A percentile compares a stretch with the other conserved stretches of the same genome.
phyloP scores from a whole-genome alignment of 2,329 filamentous ascomycete genomes.

The Botryotinia calthae region DNA sequence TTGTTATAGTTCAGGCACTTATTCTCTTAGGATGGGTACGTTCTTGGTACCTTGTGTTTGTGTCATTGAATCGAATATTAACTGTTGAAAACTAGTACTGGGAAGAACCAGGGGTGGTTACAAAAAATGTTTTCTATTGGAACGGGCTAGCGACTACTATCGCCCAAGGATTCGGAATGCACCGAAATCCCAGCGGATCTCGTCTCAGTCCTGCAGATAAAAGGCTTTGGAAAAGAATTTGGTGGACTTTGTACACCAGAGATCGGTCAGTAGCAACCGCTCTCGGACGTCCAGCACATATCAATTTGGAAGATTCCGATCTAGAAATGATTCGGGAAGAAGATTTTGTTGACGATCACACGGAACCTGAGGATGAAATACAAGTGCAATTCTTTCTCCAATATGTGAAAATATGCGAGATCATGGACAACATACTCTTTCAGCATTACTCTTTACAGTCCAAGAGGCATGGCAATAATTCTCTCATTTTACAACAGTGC shows the following conservation, averaged over 20 bases:
- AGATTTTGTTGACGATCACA: conserved; percentile 85
- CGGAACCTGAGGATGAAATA: conserved; percentile 17
- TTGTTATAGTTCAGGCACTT: conserved; percentile 92
- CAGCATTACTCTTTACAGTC: conserved; percentile 96
- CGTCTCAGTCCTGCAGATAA: conserved; percentile 91
- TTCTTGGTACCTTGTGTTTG: background rate
- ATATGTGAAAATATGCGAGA: conserved; percentile 61
- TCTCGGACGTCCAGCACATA: conserved; percentile 84
- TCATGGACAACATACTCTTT: conserved; percentile 92
- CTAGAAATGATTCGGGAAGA: conserved; percentile 96
- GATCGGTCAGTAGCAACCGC: conserved; percentile 94
- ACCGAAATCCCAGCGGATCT: conserved; percentile 88
- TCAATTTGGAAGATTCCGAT: conserved; percentile 94
- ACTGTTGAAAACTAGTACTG: conserved; percentile 65
- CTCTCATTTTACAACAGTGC: conserved; percentile 90
- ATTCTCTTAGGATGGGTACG: conserved; percentile 87
- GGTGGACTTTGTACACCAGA: conserved; percentile 95
- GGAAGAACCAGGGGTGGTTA: conserved; percentile 97
- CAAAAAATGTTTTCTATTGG: conserved; percentile 99
- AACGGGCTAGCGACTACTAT: conserved; percentile 91
- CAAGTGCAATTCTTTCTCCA: conserved; percentile 25
- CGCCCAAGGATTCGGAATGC: conserved; percentile 95
- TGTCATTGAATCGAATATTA: background rate
- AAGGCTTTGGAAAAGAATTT: conserved; percentile 66
- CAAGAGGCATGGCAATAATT: conserved; percentile 80